These are phyloP conservation scores for Pleoardoris graminearum DNA, from an alignment of 2,329 filamentous ascomycete genomes.

Conservation along the genomic window DNA sequence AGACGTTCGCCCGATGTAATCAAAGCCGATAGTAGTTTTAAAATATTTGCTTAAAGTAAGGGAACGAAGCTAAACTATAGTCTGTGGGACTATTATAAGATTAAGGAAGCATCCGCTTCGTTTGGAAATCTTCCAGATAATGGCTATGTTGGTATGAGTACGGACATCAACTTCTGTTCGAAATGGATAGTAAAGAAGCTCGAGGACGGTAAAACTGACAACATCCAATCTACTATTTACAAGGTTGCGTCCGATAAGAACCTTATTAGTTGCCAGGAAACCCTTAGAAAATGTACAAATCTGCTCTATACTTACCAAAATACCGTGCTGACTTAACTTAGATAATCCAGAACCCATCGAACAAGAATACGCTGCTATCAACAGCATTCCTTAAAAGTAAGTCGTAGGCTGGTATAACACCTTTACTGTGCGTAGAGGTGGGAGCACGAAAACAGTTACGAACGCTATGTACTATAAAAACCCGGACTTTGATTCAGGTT, in stretches of 20 bases:
- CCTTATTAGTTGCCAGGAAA: conserved; percentile 5
- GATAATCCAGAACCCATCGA: conserved; percentile 2
- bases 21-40: neutral
- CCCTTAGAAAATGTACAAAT: neutral
- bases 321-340: conserved; percentile 4
- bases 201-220: neutral
- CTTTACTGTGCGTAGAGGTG: conserved; percentile 2
- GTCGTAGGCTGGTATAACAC: conserved; percentile 3
- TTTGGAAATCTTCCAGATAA: conserved; percentile 5
- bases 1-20: conserved; percentile 3
- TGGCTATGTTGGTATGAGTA: conserved; percentile 4
- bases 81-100: conserved; percentile 6
- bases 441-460: neutral
- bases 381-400: conserved; percentile 2
- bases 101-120: neutral
- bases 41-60: neutral
- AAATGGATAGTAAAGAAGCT: conserved; percentile 1
- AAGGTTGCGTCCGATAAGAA: conserved; percentile 4
- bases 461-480: conserved; percentile 1
- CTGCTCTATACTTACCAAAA: conserved; percentile 2
- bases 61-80: conserved; percentile 1
- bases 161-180: neutral
- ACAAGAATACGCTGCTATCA: conserved; percentile 5
- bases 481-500: neutral
- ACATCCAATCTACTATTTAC: conserved; percentile 8